These are phyloP conservation scores for Paraphoma chrysanthemicola DNA, from an alignment of 2,329 filamentous ascomycete genomes.

Conservation along the genomic window DNA sequence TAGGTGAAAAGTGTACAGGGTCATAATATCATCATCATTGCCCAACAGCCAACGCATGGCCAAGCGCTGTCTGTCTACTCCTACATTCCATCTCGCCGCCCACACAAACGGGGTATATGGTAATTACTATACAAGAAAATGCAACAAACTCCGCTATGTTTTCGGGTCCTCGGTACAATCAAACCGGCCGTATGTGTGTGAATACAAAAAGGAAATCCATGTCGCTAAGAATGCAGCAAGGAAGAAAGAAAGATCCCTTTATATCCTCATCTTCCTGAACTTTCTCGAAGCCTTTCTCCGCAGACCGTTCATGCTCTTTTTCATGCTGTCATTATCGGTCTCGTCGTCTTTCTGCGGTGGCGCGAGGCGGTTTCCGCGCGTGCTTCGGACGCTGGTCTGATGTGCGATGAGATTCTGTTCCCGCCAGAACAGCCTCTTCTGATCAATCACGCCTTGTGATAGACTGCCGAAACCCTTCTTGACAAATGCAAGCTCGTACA, in stretches of 20 bases:
- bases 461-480: slow-evolving; percentile 81
- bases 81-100: not conserved
- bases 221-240: not conserved
- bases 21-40: slow-evolving; percentile 26
- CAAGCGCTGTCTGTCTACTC: not conserved
- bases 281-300: slow-evolving; percentile 31
- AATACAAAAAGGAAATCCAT: not conserved
- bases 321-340: slow-evolving; percentile 29
- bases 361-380: slow-evolving; percentile 9
- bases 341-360: slow-evolving; percentile 16
- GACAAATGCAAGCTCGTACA: slow-evolving; percentile 85
- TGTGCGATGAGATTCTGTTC: slow-evolving; percentile 39
- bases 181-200: not conserved
- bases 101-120: slow-evolving; percentile 28
- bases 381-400: slow-evolving; percentile 29
- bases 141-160: slow-evolving; percentile 4
- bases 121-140: slow-evolving; percentile 26
- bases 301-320: slow-evolving; percentile 25
- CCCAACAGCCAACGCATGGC: slow-evolving; percentile 5
- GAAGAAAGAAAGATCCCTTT: slow-evolving; percentile 4
- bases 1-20: slow-evolving; percentile 1
- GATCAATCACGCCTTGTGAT: slow-evolving; percentile 81
- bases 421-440: slow-evolving; percentile 61
- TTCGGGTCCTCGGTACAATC: slow-evolving; percentile 3
- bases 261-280: slow-evolving; percentile 31